These are phyloP conservation scores for Knufia fluminis DNA, from an alignment of 2,329 filamentous ascomycete genomes.

Conservation along the genomic window DNA sequence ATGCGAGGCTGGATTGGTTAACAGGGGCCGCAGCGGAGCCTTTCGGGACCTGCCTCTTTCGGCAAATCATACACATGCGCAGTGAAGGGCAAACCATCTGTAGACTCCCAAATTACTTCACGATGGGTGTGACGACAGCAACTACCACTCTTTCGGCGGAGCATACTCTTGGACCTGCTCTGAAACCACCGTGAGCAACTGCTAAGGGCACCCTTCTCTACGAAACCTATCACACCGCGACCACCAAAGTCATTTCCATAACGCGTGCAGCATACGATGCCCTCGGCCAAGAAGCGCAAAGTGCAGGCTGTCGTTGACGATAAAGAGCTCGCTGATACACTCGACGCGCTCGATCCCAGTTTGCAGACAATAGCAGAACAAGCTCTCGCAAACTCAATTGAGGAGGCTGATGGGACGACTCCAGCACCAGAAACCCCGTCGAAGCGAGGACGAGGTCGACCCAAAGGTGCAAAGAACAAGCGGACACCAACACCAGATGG, in stretches of 20 bases:
- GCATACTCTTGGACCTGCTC: neutral
- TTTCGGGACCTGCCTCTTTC: neutral
- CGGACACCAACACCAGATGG: constrained; percentile 70
- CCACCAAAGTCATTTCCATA: too few species aligned
- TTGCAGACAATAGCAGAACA: constrained; percentile 23
- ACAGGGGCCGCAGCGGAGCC: neutral
- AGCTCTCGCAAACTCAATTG: constrained; percentile 26
- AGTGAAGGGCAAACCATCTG: neutral
- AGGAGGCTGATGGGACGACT: constrained; percentile 33
- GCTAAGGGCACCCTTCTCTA: neutral
- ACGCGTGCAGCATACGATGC: constrained; percentile 25
- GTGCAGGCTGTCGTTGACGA: constrained; percentile 23
- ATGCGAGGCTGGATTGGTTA: neutral
- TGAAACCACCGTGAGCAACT: neutral
- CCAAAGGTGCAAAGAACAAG: constrained; percentile 48
- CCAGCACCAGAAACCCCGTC: constrained; percentile 42
- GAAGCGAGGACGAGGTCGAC: constrained; percentile 45
- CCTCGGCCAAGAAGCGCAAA: constrained; percentile 24
- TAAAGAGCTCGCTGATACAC: constrained; percentile 20
- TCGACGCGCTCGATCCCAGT: constrained; percentile 14
- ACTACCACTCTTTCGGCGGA: neutral
- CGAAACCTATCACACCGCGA: too few species aligned
- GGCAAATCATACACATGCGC: neutral
- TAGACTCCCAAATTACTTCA: neutral
- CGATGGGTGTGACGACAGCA: neutral